Base-by-base conservation (phyloP, 768 basidiomycete genomes). In the Mycena rebaudengoi region DNA sequence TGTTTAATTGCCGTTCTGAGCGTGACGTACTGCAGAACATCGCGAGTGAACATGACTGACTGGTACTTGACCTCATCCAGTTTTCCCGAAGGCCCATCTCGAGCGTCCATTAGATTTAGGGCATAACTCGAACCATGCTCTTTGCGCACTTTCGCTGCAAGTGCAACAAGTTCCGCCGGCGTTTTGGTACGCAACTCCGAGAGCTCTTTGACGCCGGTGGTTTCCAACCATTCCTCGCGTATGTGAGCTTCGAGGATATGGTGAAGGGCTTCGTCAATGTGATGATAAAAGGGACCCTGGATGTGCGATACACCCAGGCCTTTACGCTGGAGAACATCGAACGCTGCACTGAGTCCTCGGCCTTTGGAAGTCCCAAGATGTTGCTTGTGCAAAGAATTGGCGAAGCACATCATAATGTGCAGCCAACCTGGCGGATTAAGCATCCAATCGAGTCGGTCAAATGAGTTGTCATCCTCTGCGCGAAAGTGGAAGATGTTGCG, bases 301-400 rank as follows among this genome's bases (percentile, higher is more conserved):
- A 65, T 75, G 14, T 49, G 30, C 5, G 44, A 30, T 21, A 57
- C 65, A 5, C 58, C 40, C 1, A 80, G 57, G 10, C 75, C 75
- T 64, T 75, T 78, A 16, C 69, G 62, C 28, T 73, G n/a, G n/a
- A n/a, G n/a, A n/a, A n/a, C n/a, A n/a, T n/a, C n/a, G n/a, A n/a
- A n/a, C n/a, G n/a, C n/a, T n/a, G n/a, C n/a, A n/a, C n/a, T n/a
- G n/a, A n/a, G n/a, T n/a, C n/a, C n/a, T n/a, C n/a, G n/a, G n/a
- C n/a, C n/a, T n/a, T n/a, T n/a, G n/a, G n/a, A n/a, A n/a, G n/a
- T n/a, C n/a, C n/a, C n/a, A n/a, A n/a, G 69, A 64, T 81, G 82
- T 55, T 83, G 82, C 40, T 77, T 74, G 54, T 83, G 77, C 0
- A 83, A 46, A 0, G 81, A 81, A 41, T 76, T 74, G 7, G 72